These are phyloP conservation scores for Mollisiaceae sp. DNA, from an alignment of 2,329 filamentous ascomycete species.

Conservation along the genomic window DNA sequence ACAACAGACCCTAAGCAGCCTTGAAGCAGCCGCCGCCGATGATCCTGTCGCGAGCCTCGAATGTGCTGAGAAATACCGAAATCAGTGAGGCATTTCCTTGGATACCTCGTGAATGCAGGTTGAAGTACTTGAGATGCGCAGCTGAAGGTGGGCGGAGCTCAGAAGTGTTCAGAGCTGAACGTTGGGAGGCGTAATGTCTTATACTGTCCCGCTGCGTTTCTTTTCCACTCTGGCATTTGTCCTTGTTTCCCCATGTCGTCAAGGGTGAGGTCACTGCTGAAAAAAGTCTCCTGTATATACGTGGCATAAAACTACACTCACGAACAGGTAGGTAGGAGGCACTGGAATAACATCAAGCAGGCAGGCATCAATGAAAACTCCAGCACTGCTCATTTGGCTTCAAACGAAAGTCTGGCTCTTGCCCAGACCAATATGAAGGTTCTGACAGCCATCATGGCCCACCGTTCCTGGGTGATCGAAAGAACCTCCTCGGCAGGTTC, in stretches of 20 bases:
- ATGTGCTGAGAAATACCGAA: neutral
- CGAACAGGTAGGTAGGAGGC: neutral
- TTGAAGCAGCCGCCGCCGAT: neutral
- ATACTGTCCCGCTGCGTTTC: conserved; percentile 12
- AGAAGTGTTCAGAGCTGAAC: conserved; percentile 7
- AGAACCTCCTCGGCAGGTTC: neutral
- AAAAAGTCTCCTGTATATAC: neutral
- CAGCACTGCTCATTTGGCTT: neutral
- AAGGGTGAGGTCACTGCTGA: neutral
- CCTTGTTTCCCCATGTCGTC: neutral
- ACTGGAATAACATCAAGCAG: neutral
- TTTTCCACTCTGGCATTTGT: conserved; percentile 11
- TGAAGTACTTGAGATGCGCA: neutral
- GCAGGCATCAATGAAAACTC: neutral
- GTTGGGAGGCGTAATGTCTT: conserved; percentile 16
- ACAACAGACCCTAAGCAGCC: too few species aligned
- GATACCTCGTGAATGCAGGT: neutral
- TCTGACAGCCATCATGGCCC: neutral
- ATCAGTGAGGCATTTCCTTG: neutral
- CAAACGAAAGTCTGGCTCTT: neutral
- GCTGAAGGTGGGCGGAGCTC: neutral
- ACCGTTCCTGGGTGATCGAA: neutral
- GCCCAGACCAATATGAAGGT: neutral
- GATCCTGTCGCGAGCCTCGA: neutral
- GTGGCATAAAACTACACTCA: neutral